Conservation (phyloP, 257 asterid genomes). For the Marsdenia floribunda region DNA sequence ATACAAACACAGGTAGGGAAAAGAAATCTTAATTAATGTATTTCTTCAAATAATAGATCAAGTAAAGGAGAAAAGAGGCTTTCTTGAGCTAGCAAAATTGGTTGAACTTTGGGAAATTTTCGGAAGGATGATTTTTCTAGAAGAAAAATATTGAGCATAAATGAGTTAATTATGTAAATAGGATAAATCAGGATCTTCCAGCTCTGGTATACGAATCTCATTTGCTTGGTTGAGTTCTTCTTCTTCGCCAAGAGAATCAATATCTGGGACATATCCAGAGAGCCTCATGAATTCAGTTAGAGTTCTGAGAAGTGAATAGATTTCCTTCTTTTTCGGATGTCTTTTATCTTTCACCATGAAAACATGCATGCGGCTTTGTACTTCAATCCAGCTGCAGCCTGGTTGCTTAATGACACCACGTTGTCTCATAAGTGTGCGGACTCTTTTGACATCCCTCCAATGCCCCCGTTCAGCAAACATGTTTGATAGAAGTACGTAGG, state of each 20-base stretch:
- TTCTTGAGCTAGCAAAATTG: neutral
- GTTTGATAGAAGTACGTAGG: slow-evolving; percentile 25
- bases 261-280: slow-evolving; percentile 10
- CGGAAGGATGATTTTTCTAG: neutral
- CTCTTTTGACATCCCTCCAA: slow-evolving; percentile 7
- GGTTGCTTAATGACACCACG: slow-evolving; percentile 11
- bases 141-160: neutral
- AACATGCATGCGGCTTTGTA: slow-evolving; percentile 1
- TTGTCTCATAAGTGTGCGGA: slow-evolving; percentile 11
- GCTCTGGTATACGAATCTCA: neutral
- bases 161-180: slow-evolving; percentile 2
- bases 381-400: slow-evolving; percentile 15
- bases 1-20: neutral
- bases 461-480: slow-evolving; percentile 20
- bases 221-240: neutral
- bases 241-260: slow-evolving; percentile 8
- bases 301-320: slow-evolving; percentile 4
- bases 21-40: too few species aligned
- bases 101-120: too few species aligned
- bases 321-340: slow-evolving; percentile 8
- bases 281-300: slow-evolving; percentile 9
- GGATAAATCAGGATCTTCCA: neutral
- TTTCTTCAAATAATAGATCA: neutral
- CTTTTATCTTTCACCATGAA: slow-evolving; percentile 17
- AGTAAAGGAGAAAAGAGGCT: neutral